Conservation (phyloP, 1,284 basidiomycete genomes). For the Austroboletus niveus region DNA sequence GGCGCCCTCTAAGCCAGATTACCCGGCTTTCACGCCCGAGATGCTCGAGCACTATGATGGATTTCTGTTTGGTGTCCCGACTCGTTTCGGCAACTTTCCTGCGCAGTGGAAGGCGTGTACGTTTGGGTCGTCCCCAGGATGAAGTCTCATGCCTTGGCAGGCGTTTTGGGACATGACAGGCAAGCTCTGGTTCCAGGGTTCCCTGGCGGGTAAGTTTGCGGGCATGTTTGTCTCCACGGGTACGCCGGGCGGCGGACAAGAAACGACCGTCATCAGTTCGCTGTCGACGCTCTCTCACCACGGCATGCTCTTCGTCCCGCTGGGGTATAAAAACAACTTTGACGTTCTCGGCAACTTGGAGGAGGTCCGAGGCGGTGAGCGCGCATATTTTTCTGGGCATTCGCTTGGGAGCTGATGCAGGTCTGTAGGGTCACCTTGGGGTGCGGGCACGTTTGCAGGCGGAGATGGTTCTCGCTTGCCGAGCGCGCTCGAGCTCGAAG, state of each 20-base stretch:
- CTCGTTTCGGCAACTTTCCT: slow-evolving; percentile 42
- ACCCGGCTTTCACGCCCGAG: slow-evolving; percentile 47
- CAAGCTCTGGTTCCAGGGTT: slow-evolving; percentile 46
- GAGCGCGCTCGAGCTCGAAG: slow-evolving; percentile 41
- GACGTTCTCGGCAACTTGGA: slow-evolving; percentile 38
- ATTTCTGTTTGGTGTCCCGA: slow-evolving; percentile 47
- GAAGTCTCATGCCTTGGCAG: slow-evolving; percentile 17
- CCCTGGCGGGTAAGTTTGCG: slow-evolving; percentile 55
- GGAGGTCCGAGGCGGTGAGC: slow-evolving; percentile 44
- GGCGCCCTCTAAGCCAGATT: slow-evolving; percentile 42
- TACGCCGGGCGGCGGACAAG: slow-evolving; percentile 45
- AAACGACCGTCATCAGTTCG: slow-evolving; percentile 47
- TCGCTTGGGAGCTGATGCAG: neutral
- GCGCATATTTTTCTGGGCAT: neutral
- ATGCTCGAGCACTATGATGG: slow-evolving; percentile 42
- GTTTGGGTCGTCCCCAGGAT: neutral
- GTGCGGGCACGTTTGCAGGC: slow-evolving; percentile 48
- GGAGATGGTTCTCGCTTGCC: slow-evolving; percentile 47
- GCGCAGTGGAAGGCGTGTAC: slow-evolving; percentile 35
- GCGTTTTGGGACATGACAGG: slow-evolving; percentile 54
- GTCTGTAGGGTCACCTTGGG: slow-evolving; percentile 38
- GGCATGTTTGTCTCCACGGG: slow-evolving; percentile 44
- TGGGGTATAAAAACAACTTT: slow-evolving; percentile 45
- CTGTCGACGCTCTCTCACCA: slow-evolving; percentile 57
- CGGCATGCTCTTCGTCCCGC: slow-evolving; percentile 51